A percentile compares a stretch with the other conserved stretches of the same genome.
Conservation (phyloP, 371 early-diverging fungal genomes). For the Mortierella sp. region DNA sequence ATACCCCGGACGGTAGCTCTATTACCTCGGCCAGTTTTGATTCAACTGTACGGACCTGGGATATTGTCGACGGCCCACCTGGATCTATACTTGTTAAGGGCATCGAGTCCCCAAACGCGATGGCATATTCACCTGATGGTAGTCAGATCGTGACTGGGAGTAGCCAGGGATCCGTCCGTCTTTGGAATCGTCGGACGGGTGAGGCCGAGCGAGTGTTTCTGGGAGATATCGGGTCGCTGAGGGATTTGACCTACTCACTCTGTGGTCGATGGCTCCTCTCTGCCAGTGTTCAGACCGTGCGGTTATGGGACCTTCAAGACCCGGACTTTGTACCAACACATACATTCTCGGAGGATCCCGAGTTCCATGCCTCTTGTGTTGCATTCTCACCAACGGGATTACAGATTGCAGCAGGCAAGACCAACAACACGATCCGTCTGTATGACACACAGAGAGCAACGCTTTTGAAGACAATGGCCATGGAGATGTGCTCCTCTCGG, state of each 20-base stretch:
- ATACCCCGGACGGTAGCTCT: too few relatives aligned
- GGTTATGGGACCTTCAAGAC: not conserved
- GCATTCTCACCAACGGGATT: constrained; percentile 10
- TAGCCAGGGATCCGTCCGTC: too few relatives aligned
- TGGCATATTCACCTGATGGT: too few relatives aligned
- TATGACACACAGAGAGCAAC: not conserved
- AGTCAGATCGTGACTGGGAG: too few relatives aligned
- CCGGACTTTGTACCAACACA: not conserved
- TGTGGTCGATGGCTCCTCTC: not conserved
- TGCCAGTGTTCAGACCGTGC: not conserved
- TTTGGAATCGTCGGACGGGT: not conserved
- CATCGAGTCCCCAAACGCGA: too few relatives aligned
- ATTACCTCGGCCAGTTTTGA: too few relatives aligned
- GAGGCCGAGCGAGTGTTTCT: not conserved
- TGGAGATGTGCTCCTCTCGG: not conserved
- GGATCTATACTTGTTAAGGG: too few relatives aligned
- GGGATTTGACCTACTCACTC: not conserved
- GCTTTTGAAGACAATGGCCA: not conserved
- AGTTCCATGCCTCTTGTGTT: not conserved
- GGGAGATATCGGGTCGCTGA: not conserved
- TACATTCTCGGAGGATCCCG: too few relatives aligned
- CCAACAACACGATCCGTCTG: not conserved
- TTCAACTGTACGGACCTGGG: too few relatives aligned
- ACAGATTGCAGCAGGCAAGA: constrained; percentile 13
- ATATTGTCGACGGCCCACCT: too few relatives aligned